phyloP scores from a whole-genome alignment of 192 early-diverging fungal genomes.

The Backusella circina region DNA sequence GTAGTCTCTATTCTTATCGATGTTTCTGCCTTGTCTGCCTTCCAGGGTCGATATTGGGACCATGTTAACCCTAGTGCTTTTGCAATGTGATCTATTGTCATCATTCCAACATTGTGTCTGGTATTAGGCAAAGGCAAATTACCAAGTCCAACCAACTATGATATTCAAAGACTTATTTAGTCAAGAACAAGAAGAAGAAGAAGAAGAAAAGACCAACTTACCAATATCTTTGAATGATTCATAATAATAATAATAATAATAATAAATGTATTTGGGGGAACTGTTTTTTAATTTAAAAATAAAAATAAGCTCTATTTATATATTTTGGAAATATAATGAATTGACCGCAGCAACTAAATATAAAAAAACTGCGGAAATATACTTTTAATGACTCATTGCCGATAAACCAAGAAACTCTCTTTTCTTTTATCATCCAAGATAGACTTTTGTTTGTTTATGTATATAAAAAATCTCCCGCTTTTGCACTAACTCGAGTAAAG shows the following conservation, averaged over 20 bases:
- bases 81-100: conserved; percentile 57
- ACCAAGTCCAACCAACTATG: conserved; percentile 66
- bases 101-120: conserved; percentile 73
- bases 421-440: not conserved
- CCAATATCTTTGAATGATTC: conserved; percentile 3
- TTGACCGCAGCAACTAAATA: not conserved
- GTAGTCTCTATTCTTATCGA: not conserved
- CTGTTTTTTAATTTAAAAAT: not conserved
- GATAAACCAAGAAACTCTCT: not conserved
- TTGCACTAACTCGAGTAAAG: not conserved
- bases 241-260: not conserved
- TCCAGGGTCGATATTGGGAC: conserved; percentile 31
- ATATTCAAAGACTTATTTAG: not conserved
- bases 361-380: not conserved
- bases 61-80: conserved; percentile 40
- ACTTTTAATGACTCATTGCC: not conserved
- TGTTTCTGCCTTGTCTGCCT: conserved; percentile 5
- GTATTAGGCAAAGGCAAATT: conserved; percentile 63
- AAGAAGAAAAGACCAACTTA: not conserved
- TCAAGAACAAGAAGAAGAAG: not conserved
- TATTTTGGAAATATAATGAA: not conserved
- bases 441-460: too few relatives aligned
- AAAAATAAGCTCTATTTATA: not conserved
- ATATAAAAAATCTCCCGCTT: not conserved
- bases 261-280: not conserved